Conservation (phyloP, 305 asterid genomes). For the Rubia tinctorum region DNA sequence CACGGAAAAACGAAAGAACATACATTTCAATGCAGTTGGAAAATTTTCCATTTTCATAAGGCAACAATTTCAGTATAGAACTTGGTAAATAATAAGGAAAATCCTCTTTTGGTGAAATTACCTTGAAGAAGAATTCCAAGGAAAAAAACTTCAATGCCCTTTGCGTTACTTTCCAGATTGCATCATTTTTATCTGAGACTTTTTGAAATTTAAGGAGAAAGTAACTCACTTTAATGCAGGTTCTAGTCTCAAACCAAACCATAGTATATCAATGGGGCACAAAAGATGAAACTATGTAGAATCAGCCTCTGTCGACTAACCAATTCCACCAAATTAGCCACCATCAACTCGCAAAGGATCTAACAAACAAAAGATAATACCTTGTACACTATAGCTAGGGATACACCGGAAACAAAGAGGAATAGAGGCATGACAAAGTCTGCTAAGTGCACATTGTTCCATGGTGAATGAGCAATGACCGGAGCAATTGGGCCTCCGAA, state of each 20-base stretch:
- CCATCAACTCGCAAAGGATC: not conserved
- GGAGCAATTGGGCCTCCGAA: slow-evolving; percentile 76
- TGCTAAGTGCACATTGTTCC: slow-evolving; percentile 87
- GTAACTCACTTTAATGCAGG: not conserved
- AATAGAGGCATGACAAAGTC: slow-evolving; percentile 94
- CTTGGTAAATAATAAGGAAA: not conserved
- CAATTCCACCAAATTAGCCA: not conserved
- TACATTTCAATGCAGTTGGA: not conserved
- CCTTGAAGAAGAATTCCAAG: slow-evolving; percentile 89
- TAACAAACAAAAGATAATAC: slow-evolving; percentile 25
- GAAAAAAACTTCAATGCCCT: slow-evolving; percentile 65
- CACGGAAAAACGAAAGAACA: not conserved
- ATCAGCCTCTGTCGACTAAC: too few species aligned
- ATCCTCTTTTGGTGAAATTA: slow-evolving; percentile 18
- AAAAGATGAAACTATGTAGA: too few species aligned
- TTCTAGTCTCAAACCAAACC: not conserved
- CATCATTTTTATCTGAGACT: slow-evolving; percentile 45
- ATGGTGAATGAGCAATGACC: slow-evolving; percentile 64
- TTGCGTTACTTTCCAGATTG: slow-evolving; percentile 54
- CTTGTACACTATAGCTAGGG: slow-evolving; percentile 72
- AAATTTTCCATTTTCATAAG: not conserved
- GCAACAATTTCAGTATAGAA: not conserved
- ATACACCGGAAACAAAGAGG: slow-evolving; percentile 80
- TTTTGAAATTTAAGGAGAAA: slow-evolving; percentile 19
- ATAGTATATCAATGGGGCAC: not conserved